These are phyloP conservation scores for Metschnikowia chrysomelidarum DNA, from an alignment of 805 yeast species.

Conservation along the genomic window DNA sequence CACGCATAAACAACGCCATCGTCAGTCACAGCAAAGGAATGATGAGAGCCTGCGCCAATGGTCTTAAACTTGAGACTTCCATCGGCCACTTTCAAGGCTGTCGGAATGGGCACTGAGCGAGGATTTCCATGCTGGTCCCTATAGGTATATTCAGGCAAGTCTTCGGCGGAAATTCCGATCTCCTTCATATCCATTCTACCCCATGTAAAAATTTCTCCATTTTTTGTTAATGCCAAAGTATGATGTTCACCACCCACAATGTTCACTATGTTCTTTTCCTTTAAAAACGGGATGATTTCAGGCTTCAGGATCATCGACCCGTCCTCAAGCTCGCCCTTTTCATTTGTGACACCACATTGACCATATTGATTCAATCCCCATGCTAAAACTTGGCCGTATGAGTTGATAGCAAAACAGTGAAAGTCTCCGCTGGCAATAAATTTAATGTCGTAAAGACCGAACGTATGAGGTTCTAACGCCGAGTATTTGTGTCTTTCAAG, in stretches of 20 bases:
- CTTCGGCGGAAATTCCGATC: slow-evolving; percentile 68
- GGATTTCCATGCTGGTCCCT: slow-evolving; percentile 77
- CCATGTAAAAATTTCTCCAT: slow-evolving; percentile 77
- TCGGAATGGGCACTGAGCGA: slow-evolving; percentile 84
- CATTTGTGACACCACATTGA: slow-evolving; percentile 73
- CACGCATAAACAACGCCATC: slow-evolving; percentile 89
- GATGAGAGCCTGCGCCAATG: slow-evolving; percentile 88
- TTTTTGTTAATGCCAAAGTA: slow-evolving; percentile 66
- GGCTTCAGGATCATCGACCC: slow-evolving; percentile 82
- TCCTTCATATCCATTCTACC: slow-evolving; percentile 96
- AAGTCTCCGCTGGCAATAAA: slow-evolving; percentile 91
- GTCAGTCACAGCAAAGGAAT: slow-evolving; percentile 77
- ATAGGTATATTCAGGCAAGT: slow-evolving; percentile 71
- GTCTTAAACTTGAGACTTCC: slow-evolving; percentile 30
- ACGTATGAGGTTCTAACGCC: slow-evolving; percentile 76
- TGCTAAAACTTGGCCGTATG: slow-evolving; percentile 64
- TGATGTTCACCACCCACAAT: slow-evolving; percentile 97
- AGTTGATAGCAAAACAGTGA: slow-evolving; percentile 89
- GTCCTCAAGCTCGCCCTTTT: slow-evolving; percentile 73
- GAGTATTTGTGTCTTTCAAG: slow-evolving; percentile 73
- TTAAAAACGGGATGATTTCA: slow-evolving; percentile 63
- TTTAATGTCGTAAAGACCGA: slow-evolving; percentile 76
- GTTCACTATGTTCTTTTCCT: slow-evolving; percentile 51
- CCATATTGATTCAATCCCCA: slow-evolving; percentile 99
- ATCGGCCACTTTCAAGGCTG: slow-evolving; percentile 48